Conservation (phyloP, 129 eudicot species). For the Solidago caesia region DNA sequence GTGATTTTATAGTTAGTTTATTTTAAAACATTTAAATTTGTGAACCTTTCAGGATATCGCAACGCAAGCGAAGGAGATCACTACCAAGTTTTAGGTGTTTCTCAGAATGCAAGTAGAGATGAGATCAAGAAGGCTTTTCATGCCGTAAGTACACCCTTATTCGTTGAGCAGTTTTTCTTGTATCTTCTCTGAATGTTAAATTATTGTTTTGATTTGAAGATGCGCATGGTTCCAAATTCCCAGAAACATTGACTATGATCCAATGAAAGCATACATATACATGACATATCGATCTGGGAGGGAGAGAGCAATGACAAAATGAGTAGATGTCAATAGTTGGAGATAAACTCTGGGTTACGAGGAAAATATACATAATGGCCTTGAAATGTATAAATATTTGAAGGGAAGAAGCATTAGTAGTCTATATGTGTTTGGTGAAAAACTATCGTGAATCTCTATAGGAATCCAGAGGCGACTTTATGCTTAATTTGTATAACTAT, state of each 20-base stretch:
- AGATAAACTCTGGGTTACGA: not conserved
- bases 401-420: not conserved
- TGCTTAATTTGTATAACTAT: too few species aligned
- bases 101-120: slow-evolving; percentile 63
- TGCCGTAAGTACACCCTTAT: slow-evolving; percentile 48
- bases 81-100: slow-evolving; percentile 74
- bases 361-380: not conserved
- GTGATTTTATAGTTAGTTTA: not conserved
- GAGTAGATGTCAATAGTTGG: not conserved
- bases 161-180: not conserved
- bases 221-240: not conserved
- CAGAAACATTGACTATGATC: not conserved
- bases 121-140: slow-evolving; percentile 92
- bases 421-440: not conserved
- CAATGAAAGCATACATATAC: not conserved
- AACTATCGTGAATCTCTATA: not conserved
- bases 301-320: not conserved
- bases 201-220: not conserved
- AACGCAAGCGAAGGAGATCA: slow-evolving; percentile 48
- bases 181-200: not conserved
- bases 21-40: slow-evolving; percentile 11
- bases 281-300: not conserved
- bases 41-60: slow-evolving; percentile 39
- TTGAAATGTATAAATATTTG: not conserved
- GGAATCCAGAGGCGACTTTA: not conserved